These are phyloP conservation scores for Aegilops speltoides DNA, from an alignment of 176 grass and related monocot species.

Conservation along the genomic window DNA sequence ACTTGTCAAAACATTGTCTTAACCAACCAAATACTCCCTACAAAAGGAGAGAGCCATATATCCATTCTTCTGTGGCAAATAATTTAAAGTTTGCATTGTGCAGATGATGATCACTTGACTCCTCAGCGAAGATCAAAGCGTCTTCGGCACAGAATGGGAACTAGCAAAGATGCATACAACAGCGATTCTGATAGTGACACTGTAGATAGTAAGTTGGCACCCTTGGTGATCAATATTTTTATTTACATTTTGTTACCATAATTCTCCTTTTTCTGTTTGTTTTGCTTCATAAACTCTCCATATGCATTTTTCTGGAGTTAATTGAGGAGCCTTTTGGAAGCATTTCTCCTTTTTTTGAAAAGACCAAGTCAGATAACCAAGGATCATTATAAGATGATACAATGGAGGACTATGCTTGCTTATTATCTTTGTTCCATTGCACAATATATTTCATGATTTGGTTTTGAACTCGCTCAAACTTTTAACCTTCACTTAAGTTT, in stretches of 20 bases:
- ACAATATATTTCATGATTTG: background rate
- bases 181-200: constrained; percentile 11
- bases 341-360: background rate
- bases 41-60: too few relatives aligned
- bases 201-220: constrained; percentile 10
- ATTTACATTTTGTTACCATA: background rate
- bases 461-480: background rate
- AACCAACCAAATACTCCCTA: too few relatives aligned
- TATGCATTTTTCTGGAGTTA: background rate
- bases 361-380: background rate
- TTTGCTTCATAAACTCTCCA: background rate
- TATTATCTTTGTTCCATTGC: background rate
- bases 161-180: background rate
- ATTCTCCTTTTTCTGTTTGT: background rate
- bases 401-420: background rate
- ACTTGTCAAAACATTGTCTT: too few relatives aligned
- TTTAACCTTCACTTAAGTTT: background rate
- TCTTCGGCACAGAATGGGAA: constrained; percentile 31
- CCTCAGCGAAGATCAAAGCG: constrained; percentile 31
- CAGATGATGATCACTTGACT: constrained; percentile 8
- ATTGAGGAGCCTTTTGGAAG: background rate
- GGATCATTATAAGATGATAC: background rate
- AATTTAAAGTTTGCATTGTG: constrained; percentile 1
- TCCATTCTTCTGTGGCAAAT: background rate
- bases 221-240: background rate